Evolutionary conservation across 1,284 basidiomycete genomes (phyloP).

Genomic region (Ustilago shanxiensis): DNA sequence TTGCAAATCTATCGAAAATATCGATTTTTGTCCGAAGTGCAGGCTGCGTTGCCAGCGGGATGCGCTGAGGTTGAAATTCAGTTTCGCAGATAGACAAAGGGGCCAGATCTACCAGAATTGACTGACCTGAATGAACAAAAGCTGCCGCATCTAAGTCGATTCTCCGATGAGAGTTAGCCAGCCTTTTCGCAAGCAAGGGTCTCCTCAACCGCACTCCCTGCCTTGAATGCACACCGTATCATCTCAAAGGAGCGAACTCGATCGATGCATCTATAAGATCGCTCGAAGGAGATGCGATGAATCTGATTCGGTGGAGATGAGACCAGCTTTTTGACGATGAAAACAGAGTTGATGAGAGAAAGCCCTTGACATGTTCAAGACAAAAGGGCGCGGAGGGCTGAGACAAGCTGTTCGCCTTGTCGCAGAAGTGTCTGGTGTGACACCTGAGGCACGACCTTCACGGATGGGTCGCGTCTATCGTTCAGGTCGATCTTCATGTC

Average conservation of each 20-base stretch:
- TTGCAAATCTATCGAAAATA: background rate
- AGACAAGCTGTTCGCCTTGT: slow-evolving; percentile 2
- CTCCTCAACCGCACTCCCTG: background rate
- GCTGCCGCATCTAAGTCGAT: background rate
- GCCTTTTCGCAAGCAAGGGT: background rate
- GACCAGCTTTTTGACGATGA: too few species aligned
- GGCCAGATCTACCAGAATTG: too few species aligned
- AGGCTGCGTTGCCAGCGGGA: background rate
- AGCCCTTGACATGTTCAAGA: background rate
- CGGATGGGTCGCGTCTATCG: background rate
- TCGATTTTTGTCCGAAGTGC: background rate
- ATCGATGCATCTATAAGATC: background rate
- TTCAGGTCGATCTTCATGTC: background rate
- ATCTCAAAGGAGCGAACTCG: background rate
- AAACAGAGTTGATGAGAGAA: background rate
- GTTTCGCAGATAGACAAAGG: too few species aligned
- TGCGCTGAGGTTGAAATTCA: background rate
- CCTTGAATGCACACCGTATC: background rate
- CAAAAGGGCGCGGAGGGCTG: slow-evolving; percentile 2
- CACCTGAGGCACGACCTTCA: background rate
- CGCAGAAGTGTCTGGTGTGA: background rate
- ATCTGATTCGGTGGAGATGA: background rate
- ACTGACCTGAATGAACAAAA: background rate
- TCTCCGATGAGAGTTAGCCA: background rate
- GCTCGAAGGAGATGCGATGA: background rate